Base-by-base conservation (phyloP, 2,329 filamentous ascomycete genomes). In the Beauveria pseudobassiana region DNA sequence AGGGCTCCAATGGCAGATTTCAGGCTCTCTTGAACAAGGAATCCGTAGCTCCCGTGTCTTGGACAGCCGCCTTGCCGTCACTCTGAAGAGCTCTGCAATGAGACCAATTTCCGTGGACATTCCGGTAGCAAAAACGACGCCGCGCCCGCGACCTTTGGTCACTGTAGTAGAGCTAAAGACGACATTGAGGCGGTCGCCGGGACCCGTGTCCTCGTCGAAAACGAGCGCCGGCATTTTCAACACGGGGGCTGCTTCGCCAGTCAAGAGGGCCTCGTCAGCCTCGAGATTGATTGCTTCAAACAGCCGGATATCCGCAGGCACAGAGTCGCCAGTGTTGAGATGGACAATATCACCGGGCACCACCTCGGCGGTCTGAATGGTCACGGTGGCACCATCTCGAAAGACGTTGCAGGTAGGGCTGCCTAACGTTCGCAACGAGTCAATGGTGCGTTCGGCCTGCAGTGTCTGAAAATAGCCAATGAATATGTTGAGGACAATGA, bases 241-340 rank as follows among this genome's bases (percentile, higher is more conserved):
- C 3, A 82, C 80, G 24, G 83, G 83, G 2, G 83, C 73, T 16
- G 83, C 83, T 71, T 86, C 84, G 57, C 84, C 84, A 24, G 84
- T 87, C 30, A 86, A 77, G 48, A 84, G 75, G 8, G 82, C 82
- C 68, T 86, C 83, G 63, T 90, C 86, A 62, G 82, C 85, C 63
- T 85, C 84, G 40, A 86, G 77, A 69, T 88, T 87, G 73, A 87
- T 81, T 34, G 76, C 78, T 61, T 84, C 79, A 63, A 83, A 65
- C 3, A 79, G 66, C 59, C 81, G 75, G 18, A 85, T 71, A 67
- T 86, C 83, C 9, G 83, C 83, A 10, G 83, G 82, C 16, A 85
- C 75, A 22, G 80, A 80, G 66, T 84, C 82, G 46, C 83, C 83
- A 40, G 76, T 80, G 69, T 73, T 78, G 67, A 78, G 70, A 28